These are phyloP conservation scores for Trichophyton verrucosum DNA, from an alignment of 2,329 filamentous ascomycete species.

Conservation along the genomic window DNA sequence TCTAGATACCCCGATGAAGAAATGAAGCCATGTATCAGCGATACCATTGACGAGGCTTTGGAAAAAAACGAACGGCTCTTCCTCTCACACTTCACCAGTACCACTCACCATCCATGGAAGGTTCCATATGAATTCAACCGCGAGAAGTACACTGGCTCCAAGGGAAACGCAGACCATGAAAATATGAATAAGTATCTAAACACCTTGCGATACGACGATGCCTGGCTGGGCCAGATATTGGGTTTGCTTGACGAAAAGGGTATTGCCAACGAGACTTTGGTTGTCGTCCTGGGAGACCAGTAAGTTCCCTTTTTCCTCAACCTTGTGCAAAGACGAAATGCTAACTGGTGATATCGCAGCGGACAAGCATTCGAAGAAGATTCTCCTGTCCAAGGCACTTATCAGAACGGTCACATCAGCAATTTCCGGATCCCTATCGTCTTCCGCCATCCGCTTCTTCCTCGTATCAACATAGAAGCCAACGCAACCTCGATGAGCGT, in stretches of 20 bases:
- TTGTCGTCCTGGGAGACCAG: constrained; percentile 38
- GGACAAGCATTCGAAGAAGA: constrained; percentile 35
- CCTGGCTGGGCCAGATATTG: constrained; percentile 30
- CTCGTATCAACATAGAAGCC: constrained; percentile 29
- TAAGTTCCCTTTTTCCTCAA: constrained; percentile 12
- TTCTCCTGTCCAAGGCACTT: constrained; percentile 27
- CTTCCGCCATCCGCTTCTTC: constrained; percentile 34
- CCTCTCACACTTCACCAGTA: constrained; percentile 23
- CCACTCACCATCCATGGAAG: constrained; percentile 34
- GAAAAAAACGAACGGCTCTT: constrained; percentile 20
- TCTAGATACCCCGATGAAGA: constrained; percentile 29
- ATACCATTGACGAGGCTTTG: constrained; percentile 17
- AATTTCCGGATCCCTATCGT: constrained; percentile 35
- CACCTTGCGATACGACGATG: constrained; percentile 29
- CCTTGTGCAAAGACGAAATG: not conserved
- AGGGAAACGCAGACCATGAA: constrained; percentile 18
- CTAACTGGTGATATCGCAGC: constrained; percentile 12
- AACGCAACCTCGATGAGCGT: constrained; percentile 34
- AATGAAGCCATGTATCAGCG: constrained; percentile 26
- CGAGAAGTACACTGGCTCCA: constrained; percentile 18
- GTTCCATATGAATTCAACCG: constrained; percentile 22
- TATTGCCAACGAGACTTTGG: constrained; percentile 35
- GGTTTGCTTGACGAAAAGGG: constrained; percentile 32
- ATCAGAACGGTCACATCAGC: constrained; percentile 34
- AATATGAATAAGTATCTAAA: constrained; percentile 35